Conservation (phyloP, 2,329 filamentous ascomycete genomes). For the Scedosporium aurantiacum region DNA sequence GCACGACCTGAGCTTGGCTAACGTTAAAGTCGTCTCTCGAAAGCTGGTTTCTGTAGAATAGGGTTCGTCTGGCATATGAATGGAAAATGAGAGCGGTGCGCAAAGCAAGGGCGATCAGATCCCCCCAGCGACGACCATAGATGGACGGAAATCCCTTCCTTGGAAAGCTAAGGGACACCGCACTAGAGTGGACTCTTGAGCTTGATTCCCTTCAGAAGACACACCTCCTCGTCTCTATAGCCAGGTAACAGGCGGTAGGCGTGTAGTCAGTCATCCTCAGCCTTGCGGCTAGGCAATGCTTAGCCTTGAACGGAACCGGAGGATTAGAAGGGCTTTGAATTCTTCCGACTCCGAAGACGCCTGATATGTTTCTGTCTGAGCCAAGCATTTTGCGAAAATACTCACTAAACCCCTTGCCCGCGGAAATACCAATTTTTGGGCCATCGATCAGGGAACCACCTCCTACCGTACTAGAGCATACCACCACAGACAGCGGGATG, state of each 20-base stretch:
- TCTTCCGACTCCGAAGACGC: not conserved
- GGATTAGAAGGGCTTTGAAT: not conserved
- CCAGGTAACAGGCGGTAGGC: too few species aligned
- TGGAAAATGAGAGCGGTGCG: not conserved
- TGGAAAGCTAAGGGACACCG: not conserved
- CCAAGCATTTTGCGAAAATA: not conserved
- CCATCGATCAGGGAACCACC: too few species aligned
- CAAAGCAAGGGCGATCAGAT: not conserved
- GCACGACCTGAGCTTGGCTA: too few species aligned
- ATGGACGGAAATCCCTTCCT: not conserved
- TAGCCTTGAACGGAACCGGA: too few species aligned
- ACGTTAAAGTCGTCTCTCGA: too few species aligned
- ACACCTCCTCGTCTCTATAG: too few species aligned
- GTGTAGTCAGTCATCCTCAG: too few species aligned
- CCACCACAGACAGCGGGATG: not conserved
- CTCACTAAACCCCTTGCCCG: not conserved
- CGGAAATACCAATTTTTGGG: not conserved
- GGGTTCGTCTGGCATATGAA: not conserved
- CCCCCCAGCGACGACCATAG: not conserved
- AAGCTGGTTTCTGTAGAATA: too few species aligned
- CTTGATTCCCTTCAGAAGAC: too few species aligned
- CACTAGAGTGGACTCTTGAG: too few species aligned
- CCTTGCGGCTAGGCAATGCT: too few species aligned
- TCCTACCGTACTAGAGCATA: not conserved
- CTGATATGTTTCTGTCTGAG: not conserved